These are phyloP conservation scores for Chytriomyces sp. DNA, from an alignment of 192 early-diverging fungal genomes.

Conservation along the genomic window DNA sequence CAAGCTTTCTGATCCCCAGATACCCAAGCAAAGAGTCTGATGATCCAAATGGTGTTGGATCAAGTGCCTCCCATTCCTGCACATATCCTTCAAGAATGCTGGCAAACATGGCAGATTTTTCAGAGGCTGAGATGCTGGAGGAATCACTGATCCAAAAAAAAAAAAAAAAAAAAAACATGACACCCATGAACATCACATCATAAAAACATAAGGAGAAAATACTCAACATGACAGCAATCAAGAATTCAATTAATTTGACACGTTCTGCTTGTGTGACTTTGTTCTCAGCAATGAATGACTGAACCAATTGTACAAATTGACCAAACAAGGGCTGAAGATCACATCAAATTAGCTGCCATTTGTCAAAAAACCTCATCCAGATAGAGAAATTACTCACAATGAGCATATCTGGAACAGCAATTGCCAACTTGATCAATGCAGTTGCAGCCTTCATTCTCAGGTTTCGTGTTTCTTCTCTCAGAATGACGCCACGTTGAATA, in stretches of 20 bases:
- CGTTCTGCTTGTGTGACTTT: slow-evolving; percentile 22
- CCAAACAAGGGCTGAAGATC: slow-evolving; percentile 15
- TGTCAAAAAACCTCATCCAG: not conserved
- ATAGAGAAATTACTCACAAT: slow-evolving; percentile 27
- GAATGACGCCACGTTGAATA: not conserved
- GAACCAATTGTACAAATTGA: slow-evolving; percentile 19
- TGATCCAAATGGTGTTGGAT: not conserved
- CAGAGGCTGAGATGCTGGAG: slow-evolving; percentile 20
- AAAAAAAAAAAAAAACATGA: not conserved
- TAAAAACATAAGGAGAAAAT: not conserved
- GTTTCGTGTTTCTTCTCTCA: slow-evolving; percentile 39
- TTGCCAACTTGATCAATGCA: slow-evolving; percentile 43
- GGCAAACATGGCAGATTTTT: slow-evolving; percentile 30
- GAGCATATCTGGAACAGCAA: slow-evolving; percentile 49
- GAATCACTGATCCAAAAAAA: slow-evolving; percentile 28
- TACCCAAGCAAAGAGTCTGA: not conserved
- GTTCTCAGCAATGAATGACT: not conserved
- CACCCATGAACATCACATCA: not conserved
- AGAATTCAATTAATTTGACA: slow-evolving; percentile 40
- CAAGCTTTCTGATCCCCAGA: not conserved
- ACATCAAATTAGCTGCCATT: not conserved
- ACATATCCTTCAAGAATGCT: slow-evolving; percentile 27
- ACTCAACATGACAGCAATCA: slow-evolving; percentile 37
- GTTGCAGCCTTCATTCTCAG: slow-evolving; percentile 44
- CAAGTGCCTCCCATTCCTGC: slow-evolving; percentile 27